Conservation (phyloP, 768 basidiomycete species). For the Lactifluus pinguis region DNA sequence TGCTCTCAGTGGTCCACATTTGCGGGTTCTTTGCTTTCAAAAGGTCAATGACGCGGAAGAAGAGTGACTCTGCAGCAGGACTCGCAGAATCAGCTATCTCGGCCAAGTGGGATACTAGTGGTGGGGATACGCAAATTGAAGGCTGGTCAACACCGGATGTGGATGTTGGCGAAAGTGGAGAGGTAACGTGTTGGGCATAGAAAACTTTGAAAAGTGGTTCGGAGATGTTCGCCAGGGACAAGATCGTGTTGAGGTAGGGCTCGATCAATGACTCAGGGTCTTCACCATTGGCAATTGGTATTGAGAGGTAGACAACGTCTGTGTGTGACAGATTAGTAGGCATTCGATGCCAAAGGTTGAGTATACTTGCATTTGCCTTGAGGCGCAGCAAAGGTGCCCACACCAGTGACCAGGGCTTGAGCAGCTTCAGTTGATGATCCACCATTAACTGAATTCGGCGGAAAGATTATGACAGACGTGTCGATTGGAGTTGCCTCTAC, state of each 20-base stretch:
- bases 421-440: slow-evolving; percentile 41
- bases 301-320: slow-evolving; percentile 20
- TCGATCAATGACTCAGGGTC: slow-evolving; percentile 19
- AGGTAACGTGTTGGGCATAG: slow-evolving; percentile 8
- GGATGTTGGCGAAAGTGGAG: not conserved
- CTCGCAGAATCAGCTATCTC: slow-evolving; percentile 16
- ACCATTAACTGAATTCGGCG: slow-evolving; percentile 46
- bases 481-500: slow-evolving; percentile 32
- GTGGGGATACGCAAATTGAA: slow-evolving; percentile 6
- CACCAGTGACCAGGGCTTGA: slow-evolving; percentile 59
- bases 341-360: not conserved
- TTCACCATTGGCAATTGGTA: slow-evolving; percentile 12
- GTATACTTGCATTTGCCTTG: slow-evolving; percentile 54
- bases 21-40: slow-evolving; percentile 8
- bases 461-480: slow-evolving; percentile 64
- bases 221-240: slow-evolving; percentile 5
- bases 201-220: slow-evolving; percentile 13
- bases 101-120: not conserved
- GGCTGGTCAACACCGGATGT: not conserved
- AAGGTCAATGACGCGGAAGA: slow-evolving; percentile 12
- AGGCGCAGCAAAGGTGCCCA: slow-evolving; percentile 67
- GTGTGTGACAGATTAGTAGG: not conserved
- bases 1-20: slow-evolving; percentile 2
- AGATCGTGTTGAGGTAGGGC: slow-evolving; percentile 24
- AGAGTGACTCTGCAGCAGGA: slow-evolving; percentile 14